phyloP scores from a whole-genome alignment of 2,329 filamentous ascomycete species.

The Elsinoe ampelina region DNA sequence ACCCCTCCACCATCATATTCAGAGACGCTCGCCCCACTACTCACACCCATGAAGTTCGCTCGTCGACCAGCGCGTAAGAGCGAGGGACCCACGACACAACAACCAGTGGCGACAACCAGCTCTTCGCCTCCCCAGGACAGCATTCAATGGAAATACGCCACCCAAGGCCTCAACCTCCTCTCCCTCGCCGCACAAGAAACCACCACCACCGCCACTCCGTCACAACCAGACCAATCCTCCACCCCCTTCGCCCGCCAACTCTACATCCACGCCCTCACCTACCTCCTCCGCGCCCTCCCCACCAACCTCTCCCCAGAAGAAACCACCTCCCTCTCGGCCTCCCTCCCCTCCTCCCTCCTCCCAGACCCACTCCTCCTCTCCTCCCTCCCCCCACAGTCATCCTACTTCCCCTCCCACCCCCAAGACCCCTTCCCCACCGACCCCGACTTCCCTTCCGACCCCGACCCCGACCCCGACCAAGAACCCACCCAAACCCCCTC shows the following conservation, averaged over 20 bases:
- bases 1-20: conserved; percentile 17
- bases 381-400: conserved; percentile 13
- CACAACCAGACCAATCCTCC: conserved; percentile 19
- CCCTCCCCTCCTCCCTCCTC: conserved; percentile 36
- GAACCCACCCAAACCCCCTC: conserved; percentile 27
- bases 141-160: conserved; percentile 45
- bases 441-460: neutral
- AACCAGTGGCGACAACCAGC: neutral
- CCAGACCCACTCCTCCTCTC: conserved; percentile 18
- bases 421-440: conserved; percentile 18
- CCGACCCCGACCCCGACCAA: conserved; percentile 13
- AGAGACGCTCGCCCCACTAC: conserved; percentile 14
- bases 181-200: conserved; percentile 39
- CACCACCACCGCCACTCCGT: conserved; percentile 24
- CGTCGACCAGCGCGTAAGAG: neutral
- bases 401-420: conserved; percentile 18
- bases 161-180: conserved; percentile 43
- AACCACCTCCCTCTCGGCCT: conserved; percentile 40
- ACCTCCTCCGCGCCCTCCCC: conserved; percentile 56
- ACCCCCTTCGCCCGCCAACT: conserved; percentile 48
- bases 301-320: conserved; percentile 48
- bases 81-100: neutral
- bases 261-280: conserved; percentile 55
- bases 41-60: conserved; percentile 12
- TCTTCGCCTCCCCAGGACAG: conserved; percentile 22